These are phyloP conservation scores for Fusarium staphyleae DNA, from an alignment of 2,329 filamentous ascomycete species.

Conservation along the genomic window DNA sequence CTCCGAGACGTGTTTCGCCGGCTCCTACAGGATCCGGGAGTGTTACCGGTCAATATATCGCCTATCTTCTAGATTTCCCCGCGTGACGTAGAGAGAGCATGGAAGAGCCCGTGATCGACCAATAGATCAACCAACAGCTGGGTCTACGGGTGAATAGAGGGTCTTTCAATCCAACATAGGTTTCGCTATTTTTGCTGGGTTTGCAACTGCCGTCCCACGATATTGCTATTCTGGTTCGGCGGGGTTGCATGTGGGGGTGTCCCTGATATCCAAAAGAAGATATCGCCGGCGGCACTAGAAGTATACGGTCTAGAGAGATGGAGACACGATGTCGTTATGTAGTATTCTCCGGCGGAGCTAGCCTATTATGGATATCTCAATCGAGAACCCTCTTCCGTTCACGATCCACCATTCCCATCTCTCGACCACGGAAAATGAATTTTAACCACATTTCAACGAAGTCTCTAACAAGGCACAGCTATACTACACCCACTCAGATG, in stretches of 20 bases:
- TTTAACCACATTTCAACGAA: slow-evolving; percentile 26
- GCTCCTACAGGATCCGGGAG: slow-evolving; percentile 8
- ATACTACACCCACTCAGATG: slow-evolving; percentile 33
- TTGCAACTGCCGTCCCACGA: slow-evolving; percentile 10
- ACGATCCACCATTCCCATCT: slow-evolving; percentile 32
- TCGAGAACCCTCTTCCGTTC: slow-evolving; percentile 34
- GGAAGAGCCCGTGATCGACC: slow-evolving; percentile 3
- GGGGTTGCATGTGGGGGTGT: not conserved
- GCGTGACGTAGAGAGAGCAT: slow-evolving; percentile 36
- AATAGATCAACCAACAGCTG: not conserved
- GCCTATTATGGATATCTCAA: slow-evolving; percentile 16
- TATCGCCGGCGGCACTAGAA: slow-evolving; percentile 34
- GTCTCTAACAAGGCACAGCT: slow-evolving; percentile 26
- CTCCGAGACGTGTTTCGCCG: slow-evolving; percentile 11
- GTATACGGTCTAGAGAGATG: not conserved
- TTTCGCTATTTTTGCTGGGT: not conserved
- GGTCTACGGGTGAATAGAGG: slow-evolving; percentile 20
- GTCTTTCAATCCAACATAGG: slow-evolving; percentile 27
- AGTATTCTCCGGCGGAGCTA: slow-evolving; percentile 34
- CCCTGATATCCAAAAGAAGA: not conserved
- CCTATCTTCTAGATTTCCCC: slow-evolving; percentile 7
- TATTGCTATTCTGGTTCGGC: slow-evolving; percentile 29
- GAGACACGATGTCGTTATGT: not conserved
- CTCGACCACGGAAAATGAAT: slow-evolving; percentile 24
- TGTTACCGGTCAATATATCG: slow-evolving; percentile 6